Base-by-base conservation (phyloP, 2,329 filamentous ascomycete species). In the Fusarium sp. region DNA sequence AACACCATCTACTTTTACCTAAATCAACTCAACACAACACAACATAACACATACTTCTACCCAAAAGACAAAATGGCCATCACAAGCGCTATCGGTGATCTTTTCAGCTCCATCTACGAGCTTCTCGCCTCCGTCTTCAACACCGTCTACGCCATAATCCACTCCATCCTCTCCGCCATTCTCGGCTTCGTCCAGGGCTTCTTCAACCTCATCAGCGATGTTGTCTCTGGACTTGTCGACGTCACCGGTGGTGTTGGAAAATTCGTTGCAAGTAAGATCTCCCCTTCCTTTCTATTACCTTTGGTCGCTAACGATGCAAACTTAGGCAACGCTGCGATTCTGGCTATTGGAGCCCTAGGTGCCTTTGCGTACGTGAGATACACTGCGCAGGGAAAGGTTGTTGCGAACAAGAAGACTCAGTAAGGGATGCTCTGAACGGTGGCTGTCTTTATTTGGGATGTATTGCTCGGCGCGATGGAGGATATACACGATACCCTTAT, bases 51-150 rank as follows among this genome's bases (percentile, higher is more conserved):
- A 8, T 13, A 15, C 8, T 9, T 9, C 8, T 7, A 58, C 12
- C 9, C n/a, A n/a, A 37, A 8, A 39, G 2, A 41, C 47, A 77
- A 53, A 55, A 79, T 80, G 78, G 73, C 79, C 42, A 61, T 82
- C 72, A 75, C 76, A 23, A 69, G 73, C 43, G 81, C 80, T 29
- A 64, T 83, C 52, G 70, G 72, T 43, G 77, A 81, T 68, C 74
- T 82, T 48, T 72, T 82, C 73, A 80, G 77, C 69, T 82, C 79
- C 72, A 74, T 83, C 71, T 81, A 79, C 62, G 80, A 83, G 74
- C 79, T 83, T 29, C 61, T 82, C 38, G 71, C 77, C 33, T 81
- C 80, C 8, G 61, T 83, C 48, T 68, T 83, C 28, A 68, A 72
- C 33, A 76, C 80, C n/a, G 49, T 77, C 42, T 78, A 77, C 66